Base-by-base conservation (phyloP, 148 eudicot genomes). In the Diospyros lotus region DNA sequence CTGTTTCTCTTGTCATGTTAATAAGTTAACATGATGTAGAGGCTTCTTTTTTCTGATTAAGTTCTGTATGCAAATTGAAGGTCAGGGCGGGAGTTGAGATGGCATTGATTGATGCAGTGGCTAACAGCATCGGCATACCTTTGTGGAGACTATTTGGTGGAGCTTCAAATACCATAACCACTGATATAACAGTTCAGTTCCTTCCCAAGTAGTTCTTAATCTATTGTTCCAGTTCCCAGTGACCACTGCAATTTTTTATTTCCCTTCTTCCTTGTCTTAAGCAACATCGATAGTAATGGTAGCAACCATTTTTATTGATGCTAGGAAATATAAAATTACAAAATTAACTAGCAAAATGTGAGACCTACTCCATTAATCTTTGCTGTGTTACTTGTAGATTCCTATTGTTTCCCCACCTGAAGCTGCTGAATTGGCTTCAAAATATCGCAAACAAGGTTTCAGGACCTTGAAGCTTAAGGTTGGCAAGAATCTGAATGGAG, bases 31-130 rank as follows among this genome's bases (percentile, higher is more conserved):
- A n/a, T 14, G 40, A 18, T 43, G 17, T 18, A 12, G 67, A 61
- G 18, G 43, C 12, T 41, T 38, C 48, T 58, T 70, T 58, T 28
- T 73, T 73, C 80, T 79, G 54, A 82, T 69, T 17, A 42, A 12
- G 45, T 38, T 70, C 60, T 65, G 66, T 81, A 18, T 82, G 75
- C 61, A 64, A 28, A 43, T 74, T 81, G 61, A 76, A 90, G 96
- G 98, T 91, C 70, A 91, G 96, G 79, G 96, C 98, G 9, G 98
- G 98, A 69, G 83, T 93, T 52, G 98, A 93, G 91, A 93, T 93
- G 98, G 97, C 97, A 69, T 69, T 93, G 68, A 91, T 93, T 81
- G 98, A 93, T 84, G 96, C 98, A 80, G 92, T 81, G 78, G 91
- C 98, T 68, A 84, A 86, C 61, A 91, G 91, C 85, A 83, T 89